Conservation (phyloP, 2,329 filamentous ascomycete genomes). For the Calonectria pauciramosa region DNA sequence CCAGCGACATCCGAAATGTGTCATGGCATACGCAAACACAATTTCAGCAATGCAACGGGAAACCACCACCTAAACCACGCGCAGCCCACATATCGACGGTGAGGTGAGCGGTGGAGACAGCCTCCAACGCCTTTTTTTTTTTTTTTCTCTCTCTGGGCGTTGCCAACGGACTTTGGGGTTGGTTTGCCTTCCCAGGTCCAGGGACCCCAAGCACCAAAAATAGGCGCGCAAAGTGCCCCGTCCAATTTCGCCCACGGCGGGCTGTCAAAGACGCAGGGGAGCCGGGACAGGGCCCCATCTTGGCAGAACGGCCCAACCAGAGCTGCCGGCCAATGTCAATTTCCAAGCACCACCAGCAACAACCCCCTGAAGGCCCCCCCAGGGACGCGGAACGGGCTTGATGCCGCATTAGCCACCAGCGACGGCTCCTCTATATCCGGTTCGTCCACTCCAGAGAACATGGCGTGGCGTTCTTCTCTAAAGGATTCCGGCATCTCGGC, state of each 20-base stretch:
- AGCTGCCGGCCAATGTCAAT: slow-evolving; percentile 14
- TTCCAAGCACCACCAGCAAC: neutral
- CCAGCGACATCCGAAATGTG: neutral
- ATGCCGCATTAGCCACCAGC: slow-evolving; percentile 5
- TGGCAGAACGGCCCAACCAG: slow-evolving; percentile 20
- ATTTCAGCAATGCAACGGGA: neutral
- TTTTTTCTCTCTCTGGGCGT: neutral
- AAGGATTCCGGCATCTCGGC: neutral
- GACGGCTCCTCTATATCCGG: slow-evolving; percentile 3
- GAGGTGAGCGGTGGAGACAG: neutral
- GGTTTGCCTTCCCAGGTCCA: neutral
- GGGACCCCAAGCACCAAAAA: slow-evolving; percentile 12
- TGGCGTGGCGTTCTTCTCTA: neutral
- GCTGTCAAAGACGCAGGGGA: slow-evolving; percentile 10
- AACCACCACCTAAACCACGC: neutral
- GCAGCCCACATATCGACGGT: neutral
- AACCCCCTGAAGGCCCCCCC: neutral
- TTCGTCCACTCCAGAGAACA: neutral
- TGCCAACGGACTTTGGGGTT: slow-evolving; percentile 14
- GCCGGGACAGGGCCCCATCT: neutral
- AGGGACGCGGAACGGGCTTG: neutral
- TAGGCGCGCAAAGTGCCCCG: slow-evolving; percentile 2
- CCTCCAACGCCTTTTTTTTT: neutral
- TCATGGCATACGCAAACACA: neutral
- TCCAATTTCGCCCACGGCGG: slow-evolving; percentile 27